Percentiles rank a stretch among this genome's conserved stretches.
phyloP scores from a whole-genome alignment of 495 filamentous ascomycete species.

The Xylaria curta region DNA sequence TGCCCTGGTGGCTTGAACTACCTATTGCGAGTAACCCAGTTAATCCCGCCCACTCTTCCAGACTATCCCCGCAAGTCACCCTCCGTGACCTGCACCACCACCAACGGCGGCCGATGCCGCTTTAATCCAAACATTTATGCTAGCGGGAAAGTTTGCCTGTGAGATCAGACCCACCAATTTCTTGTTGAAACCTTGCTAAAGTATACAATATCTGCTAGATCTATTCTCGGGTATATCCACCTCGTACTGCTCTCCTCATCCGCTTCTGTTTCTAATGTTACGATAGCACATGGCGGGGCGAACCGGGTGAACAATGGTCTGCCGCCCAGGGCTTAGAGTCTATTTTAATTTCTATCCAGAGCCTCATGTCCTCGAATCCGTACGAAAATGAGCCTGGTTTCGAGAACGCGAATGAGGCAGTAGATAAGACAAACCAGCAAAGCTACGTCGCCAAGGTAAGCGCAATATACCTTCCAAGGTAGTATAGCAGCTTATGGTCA shows the following conservation, averaged over 20 bases:
- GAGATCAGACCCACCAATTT: slow-evolving; percentile 35
- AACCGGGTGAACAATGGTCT: slow-evolving; percentile 91
- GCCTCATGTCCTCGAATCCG: slow-evolving; percentile 89
- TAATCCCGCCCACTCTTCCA: slow-evolving; percentile 39
- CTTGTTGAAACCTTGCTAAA: not conserved
- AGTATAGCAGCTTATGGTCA: slow-evolving; percentile 11
- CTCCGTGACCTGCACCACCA: slow-evolving; percentile 75
- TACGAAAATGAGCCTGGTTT: slow-evolving; percentile 97
- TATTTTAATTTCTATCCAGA: slow-evolving; percentile 93
- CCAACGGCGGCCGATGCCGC: slow-evolving; percentile 82
- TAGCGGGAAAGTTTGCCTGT: slow-evolving; percentile 91
- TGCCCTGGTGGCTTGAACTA: not conserved
- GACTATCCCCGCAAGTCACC: slow-evolving; percentile 91
- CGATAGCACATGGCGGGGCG: slow-evolving; percentile 87
- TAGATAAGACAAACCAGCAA: slow-evolving; percentile 76
- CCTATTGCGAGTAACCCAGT: not conserved
- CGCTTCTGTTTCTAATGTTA: slow-evolving; percentile 38
- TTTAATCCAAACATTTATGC: slow-evolving; percentile 99
- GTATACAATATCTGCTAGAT: slow-evolving; percentile 57
- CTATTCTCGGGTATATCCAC: slow-evolving; percentile 79
- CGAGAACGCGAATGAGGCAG: slow-evolving; percentile 70
- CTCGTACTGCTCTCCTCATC: slow-evolving; percentile 7
- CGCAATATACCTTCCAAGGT: not conserved
- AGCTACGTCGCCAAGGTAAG: slow-evolving; percentile 85
- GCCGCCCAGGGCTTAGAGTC: slow-evolving; percentile 95